These are phyloP conservation scores for Licmophora abbreviata DNA, from an alignment of 108 stramenopile species.

Conservation along the genomic window DNA sequence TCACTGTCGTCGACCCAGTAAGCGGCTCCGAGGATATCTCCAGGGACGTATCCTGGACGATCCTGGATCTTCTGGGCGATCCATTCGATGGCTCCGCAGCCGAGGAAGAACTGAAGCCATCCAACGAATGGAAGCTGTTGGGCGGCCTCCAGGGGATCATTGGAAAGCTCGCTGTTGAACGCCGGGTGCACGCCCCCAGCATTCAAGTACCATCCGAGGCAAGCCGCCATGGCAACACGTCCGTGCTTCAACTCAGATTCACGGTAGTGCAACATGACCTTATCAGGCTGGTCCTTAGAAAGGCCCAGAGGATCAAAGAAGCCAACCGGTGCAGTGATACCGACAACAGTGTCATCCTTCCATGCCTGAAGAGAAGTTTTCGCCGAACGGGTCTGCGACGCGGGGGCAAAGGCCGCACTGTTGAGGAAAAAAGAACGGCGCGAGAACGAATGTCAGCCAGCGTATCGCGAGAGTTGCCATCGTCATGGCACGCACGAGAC, in stretches of 20 bases:
- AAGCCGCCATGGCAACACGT: slow-evolving; percentile 95
- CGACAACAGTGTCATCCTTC: slow-evolving; percentile 63
- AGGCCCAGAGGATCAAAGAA: slow-evolving; percentile 89
- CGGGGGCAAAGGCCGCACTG: slow-evolving; percentile 77
- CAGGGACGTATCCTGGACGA: slow-evolving; percentile 80
- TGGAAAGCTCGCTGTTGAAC: slow-evolving; percentile 66
- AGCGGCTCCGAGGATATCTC: slow-evolving; percentile 83
- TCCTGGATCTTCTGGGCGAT: slow-evolving; percentile 78
- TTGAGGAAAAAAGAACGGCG: neutral
- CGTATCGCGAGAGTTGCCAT: neutral
- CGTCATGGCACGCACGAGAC: neutral
- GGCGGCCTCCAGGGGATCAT: slow-evolving; percentile 81
- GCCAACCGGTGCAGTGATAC: slow-evolving; percentile 78
- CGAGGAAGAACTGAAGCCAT: slow-evolving; percentile 87
- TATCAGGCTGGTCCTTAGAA: slow-evolving; percentile 66
- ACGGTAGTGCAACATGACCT: slow-evolving; percentile 80
- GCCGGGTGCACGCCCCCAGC: slow-evolving; percentile 86
- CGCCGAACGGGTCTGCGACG: slow-evolving; percentile 22
- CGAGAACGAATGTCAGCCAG: neutral
- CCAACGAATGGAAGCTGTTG: slow-evolving; percentile 73
- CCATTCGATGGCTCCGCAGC: slow-evolving; percentile 90
- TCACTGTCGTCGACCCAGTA: slow-evolving; percentile 89
- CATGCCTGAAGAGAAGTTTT: slow-evolving; percentile 51
- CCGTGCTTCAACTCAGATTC: slow-evolving; percentile 96
- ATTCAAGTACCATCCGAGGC: slow-evolving; percentile 89